Base-by-base conservation (phyloP, 345 rosid genomes). In the Adansonia digitata region DNA sequence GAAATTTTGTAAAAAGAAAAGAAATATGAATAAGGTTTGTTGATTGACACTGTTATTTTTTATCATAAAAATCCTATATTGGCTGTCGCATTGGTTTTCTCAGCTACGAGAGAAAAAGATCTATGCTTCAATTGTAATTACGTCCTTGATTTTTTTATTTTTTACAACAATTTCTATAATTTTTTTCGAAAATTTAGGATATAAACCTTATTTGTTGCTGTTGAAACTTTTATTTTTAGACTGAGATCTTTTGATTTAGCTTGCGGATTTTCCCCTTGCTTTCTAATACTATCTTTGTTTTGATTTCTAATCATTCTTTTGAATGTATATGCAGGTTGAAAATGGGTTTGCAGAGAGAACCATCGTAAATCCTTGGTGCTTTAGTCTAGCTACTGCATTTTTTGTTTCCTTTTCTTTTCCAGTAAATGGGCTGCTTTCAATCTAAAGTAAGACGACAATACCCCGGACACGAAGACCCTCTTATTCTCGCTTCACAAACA, bases 371-470 rank as follows among this genome's bases (percentile, higher is more conserved):
- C 81, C 77, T 77, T 69, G 81, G 71, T 77, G 49, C 18, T 59
- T 46, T 49, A 63, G 74, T 62, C 69, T 70, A 72, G 77, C 61
- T 53, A 15, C 65, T 53, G 51, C 69, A n/a, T 40, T 60, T 31
- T 29, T 6, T n/a, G 17, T 13, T 59, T 13, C 0, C 2, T 48
- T 56, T 26, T 53, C 4, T 53, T 52, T n/a, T 45, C 74, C 79
- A 46, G 86, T 87, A 87, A 89, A 96, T 96, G 99, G 99, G 99
- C 92, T 96, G 99, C 81, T 90, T 93, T 83, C 84, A 87, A 2
- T 93, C 99, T 24, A 93, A 84, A 74, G 92, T 76, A 67, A 81
- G 86, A 60, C 89, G 82, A 80, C 88, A 89, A 74, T 86, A 75
- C 66, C 92, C 91, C 37, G 99, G 98, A 79, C 93, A 92, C 46